These are phyloP conservation scores for Venturia pyrina DNA, from an alignment of 2,329 filamentous ascomycete genomes.

Conservation along the genomic window DNA sequence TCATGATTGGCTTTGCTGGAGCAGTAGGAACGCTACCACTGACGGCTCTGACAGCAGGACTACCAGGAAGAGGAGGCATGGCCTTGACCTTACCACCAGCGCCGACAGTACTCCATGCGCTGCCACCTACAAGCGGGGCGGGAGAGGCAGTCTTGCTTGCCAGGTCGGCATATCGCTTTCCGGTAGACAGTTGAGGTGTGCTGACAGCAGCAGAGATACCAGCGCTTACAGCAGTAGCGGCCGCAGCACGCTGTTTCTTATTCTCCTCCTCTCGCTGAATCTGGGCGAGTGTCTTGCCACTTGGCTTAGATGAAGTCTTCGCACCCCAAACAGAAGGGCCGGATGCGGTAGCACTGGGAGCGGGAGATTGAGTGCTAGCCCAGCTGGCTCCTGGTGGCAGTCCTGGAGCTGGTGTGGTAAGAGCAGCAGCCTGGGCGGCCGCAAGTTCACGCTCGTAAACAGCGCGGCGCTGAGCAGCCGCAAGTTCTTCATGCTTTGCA, in stretches of 20 bases:
- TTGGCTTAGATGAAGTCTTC: constrained; percentile 37
- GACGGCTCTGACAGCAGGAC: constrained; percentile 36
- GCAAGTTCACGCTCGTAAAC: constrained; percentile 71
- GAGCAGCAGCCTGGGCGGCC: constrained; percentile 42
- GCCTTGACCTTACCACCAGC: constrained; percentile 85
- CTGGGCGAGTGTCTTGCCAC: constrained; percentile 75
- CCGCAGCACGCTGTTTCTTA: constrained; percentile 66
- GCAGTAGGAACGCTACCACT: constrained; percentile 29
- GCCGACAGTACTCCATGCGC: constrained; percentile 90
- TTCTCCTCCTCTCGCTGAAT: constrained; percentile 95
- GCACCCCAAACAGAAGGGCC: constrained; percentile 10
- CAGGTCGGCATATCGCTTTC: constrained; percentile 91
- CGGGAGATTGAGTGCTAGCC: constrained; percentile 65
- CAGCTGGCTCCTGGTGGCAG: constrained; percentile 84
- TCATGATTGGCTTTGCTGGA: constrained; percentile 42
- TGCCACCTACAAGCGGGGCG: constrained; percentile 33
- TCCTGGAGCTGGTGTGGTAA: constrained; percentile 56
- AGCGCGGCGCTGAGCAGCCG: constrained; percentile 65
- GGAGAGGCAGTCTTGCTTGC: constrained; percentile 60
- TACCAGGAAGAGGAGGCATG: constrained; percentile 45
- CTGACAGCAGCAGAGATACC: constrained; percentile 34
- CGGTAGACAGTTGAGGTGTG: constrained; percentile 35
- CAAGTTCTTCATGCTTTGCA: constrained; percentile 75
- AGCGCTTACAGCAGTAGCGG: constrained; percentile 36
- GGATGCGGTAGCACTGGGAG: constrained; percentile 19